These are phyloP conservation scores for Blumeria graminis DNA, from an alignment of 2,329 filamentous ascomycete species.

Conservation along the genomic window DNA sequence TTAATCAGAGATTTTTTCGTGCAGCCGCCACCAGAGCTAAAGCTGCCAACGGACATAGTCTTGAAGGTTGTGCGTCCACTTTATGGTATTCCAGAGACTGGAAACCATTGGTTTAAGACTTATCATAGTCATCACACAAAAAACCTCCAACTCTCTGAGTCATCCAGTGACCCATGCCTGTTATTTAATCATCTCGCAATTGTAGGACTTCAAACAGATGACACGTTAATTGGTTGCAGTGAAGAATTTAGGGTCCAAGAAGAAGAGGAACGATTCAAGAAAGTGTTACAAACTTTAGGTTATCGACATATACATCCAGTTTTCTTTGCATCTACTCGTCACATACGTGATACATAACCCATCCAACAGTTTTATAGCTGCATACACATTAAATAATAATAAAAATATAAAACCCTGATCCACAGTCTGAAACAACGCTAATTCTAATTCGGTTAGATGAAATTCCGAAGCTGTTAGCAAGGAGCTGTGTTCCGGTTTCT, in stretches of 20 bases:
- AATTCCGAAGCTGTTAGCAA: no score
- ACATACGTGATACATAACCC: no score
- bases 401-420: no score
- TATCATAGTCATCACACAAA: constrained; percentile 1
- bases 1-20: not conserved
- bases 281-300: no score
- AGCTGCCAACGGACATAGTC: not conserved
- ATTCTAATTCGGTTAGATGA: no score
- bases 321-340: no score
- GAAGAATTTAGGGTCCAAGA: not conserved
- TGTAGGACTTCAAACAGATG: constrained; percentile 2
- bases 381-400: no score
- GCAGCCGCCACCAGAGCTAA: not conserved
- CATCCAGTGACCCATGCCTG: constrained; percentile 2
- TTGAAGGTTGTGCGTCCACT: no score
- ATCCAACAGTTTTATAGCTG: no score
- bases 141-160: not conserved
- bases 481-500: no score
- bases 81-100: not conserved
- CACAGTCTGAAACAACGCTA: no score
- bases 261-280: not conserved
- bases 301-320: no score
- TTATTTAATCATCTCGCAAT: constrained; percentile 2
- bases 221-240: constrained; percentile 2
- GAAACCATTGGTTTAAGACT: constrained; percentile 1